Evolutionary conservation across 1,284 basidiomycete species (phyloP), one percentile per base, ranked within the genome.

Genomic region (Microstroma glucosiphilum): DNA sequence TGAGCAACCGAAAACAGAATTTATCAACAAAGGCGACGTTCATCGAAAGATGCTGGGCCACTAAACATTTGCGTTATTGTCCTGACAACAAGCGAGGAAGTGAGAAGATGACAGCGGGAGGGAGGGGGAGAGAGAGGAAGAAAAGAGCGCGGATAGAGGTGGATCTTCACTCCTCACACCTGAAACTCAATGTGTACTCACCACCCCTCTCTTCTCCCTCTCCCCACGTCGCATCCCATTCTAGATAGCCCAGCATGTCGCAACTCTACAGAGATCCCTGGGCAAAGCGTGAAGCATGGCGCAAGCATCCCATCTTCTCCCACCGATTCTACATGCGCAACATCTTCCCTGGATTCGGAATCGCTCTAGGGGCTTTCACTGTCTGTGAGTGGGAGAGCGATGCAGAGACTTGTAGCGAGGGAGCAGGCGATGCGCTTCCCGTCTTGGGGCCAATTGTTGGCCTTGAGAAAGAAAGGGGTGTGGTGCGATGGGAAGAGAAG

Each of bases 241-340:
- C 25, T 13, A 3, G 26, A 19, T 9, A 19, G 21, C 19, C 15
- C 6, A 23, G 15, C 19, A 77, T 77, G 74, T 40, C 73, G 56
- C 63, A 69, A 43, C 65, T 71, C 40, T 78, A 71, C 64, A 66
- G 76, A 43, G 77, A 79, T 58, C 77, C 76, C 15, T 79, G 77
- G 77, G 77, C 74, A 43, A 71, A 71, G 63, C 70, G 76, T 48
- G 77, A 79, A 65, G 76, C 76, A 42, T 79, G 77, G 77, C 72
- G 77, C 55, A 77, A 76, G 65, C 77, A 79, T 64, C 76, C 76
- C 19, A 64, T 79, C 64, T 79, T 79, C 64, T 77, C 77, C 41
- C 60, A 71, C 56, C 65, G 73, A 53, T 77, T 69, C 70, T 70
- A 72, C 54, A 56, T 70, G 7, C 68, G 73, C 57, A 72, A 76